phyloP scores from a whole-genome alignment of 768 basidiomycete species.

The Tylopilus subfusipes region DNA sequence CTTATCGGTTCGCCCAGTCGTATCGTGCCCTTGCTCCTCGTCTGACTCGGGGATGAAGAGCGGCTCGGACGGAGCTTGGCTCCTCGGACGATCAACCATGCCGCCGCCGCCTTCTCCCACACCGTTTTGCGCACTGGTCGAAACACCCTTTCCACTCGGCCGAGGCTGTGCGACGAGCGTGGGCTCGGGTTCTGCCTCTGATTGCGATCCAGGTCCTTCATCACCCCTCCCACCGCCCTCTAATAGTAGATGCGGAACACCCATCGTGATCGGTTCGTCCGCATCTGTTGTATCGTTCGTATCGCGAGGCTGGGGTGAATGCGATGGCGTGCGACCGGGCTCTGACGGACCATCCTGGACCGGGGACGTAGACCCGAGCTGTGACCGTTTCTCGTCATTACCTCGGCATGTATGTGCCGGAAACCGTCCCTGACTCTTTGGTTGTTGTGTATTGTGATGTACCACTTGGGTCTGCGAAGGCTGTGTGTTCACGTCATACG shows the following conservation, averaged over 20 bases:
- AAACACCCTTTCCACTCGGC: neutral
- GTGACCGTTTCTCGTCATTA: slow-evolving; percentile 3
- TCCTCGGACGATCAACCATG: slow-evolving; percentile 6
- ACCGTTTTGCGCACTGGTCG: neutral
- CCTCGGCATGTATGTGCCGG: neutral
- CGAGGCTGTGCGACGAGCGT: slow-evolving; percentile 14
- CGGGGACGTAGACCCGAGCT: neutral
- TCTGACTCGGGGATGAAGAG: slow-evolving; percentile 29
- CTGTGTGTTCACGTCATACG: slow-evolving; percentile 51
- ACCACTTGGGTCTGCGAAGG: slow-evolving; percentile 17
- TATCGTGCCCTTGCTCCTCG: slow-evolving; percentile 8
- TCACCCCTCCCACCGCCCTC: neutral
- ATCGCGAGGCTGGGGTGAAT: neutral
- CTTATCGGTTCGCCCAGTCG: neutral
- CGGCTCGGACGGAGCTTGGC: slow-evolving; percentile 17
- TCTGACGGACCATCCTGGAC: neutral
- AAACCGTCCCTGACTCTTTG: neutral
- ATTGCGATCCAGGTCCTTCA: neutral
- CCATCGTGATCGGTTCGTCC: slow-evolving; percentile 7
- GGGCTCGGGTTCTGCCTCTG: slow-evolving; percentile 14
- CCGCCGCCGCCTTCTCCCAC: neutral
- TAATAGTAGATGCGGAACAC: slow-evolving; percentile 9
- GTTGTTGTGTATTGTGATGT: slow-evolving; percentile 2
- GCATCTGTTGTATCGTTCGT: neutral
- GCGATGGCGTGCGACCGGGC: neutral